phyloP scores from a whole-genome alignment of 108 stramenopile species.

The Seminavis robusta region DNA sequence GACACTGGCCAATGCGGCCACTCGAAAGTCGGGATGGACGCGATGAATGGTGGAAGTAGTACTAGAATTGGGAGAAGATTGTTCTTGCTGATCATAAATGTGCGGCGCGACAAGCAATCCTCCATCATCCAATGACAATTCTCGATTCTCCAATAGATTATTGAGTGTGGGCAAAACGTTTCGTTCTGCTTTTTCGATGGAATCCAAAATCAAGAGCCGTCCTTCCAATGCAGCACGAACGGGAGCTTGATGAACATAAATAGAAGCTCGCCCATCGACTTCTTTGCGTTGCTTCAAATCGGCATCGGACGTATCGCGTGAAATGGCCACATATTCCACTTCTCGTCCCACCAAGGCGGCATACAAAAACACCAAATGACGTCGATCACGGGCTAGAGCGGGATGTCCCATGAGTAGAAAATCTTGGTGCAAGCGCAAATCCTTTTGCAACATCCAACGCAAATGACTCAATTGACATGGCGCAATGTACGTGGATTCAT shows the following conservation, averaged over 20 bases:
- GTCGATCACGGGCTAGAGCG: constrained; percentile 36
- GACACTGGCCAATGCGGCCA: constrained; percentile 58
- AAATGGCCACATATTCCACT: constrained; percentile 64
- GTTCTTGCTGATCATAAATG: background rate
- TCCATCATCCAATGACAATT: constrained; percentile 81
- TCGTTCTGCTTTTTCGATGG: constrained; percentile 80
- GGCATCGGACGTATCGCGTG: constrained; percentile 74
- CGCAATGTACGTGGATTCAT: too few relatives aligned
- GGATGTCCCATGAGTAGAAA: constrained; percentile 66
- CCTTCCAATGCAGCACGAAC: constrained; percentile 85
- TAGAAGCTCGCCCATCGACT: constrained; percentile 7
- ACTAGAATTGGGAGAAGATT: background rate
- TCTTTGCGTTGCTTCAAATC: constrained; percentile 88
- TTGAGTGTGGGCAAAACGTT: constrained; percentile 88
- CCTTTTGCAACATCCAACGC: constrained; percentile 87
- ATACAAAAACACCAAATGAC: constrained; percentile 60
- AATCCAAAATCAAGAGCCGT: constrained; percentile 80
- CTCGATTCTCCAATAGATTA: constrained; percentile 84
- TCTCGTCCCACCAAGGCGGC: constrained; percentile 61
- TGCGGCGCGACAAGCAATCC: constrained; percentile 16
- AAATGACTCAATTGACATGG: constrained; percentile 54
- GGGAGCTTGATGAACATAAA: constrained; percentile 69
- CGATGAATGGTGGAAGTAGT: constrained; percentile 8
- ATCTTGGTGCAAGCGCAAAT: constrained; percentile 68
- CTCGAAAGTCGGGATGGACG: constrained; percentile 76